Base-by-base conservation (phyloP, 73 alveolate genomes). In the Symbiodinium pilosum region DNA sequence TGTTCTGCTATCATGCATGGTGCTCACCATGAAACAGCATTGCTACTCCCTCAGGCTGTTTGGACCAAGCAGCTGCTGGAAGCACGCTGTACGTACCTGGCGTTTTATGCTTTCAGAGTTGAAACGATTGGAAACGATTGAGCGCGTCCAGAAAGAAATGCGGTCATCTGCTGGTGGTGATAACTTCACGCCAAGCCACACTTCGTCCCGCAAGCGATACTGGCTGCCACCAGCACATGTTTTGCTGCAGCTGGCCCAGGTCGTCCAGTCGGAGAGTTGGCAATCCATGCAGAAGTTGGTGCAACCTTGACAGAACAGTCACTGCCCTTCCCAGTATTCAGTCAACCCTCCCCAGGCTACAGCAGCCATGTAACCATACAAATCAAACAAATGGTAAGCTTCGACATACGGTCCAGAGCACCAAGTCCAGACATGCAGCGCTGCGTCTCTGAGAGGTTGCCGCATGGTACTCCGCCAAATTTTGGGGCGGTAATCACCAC, bases 221-320 rank as follows among this genome's bases (percentile, higher is more conserved):
- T 56, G 52, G 44, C 77, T 68, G 4, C 98, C 98, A 16, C 77
- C 77, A 36, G 81, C 77, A 43, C 98, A 92, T 42, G 91, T 92
- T 83, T 69, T 73, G 83, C 83, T 71, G 83, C 98, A 92, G 40
- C 51, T 47, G 3, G 91, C 51, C 98, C 98, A 92, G 4, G 30
- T 64, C 3, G 83, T 92, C 98, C 98, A 92, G 59, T 69, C 98
- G 16, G 98, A 69, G 51, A 92, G 98, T 91, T 92, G 98, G 56
- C 98, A 92, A 84, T 92, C 98, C 98, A 92, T 73, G 91, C 95
- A 88, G 75, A 88, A 88, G 71, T 88, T 88, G 86, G 95, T 88
- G 95, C 95, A 88, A 87, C 94, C 94, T 87, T 38, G 14, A 21
- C 44, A 47, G 14, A 47, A 6, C 6, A 9, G 59, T 6, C 59